Base-by-base conservation (phyloP, 768 basidiomycete species). In the Mycena haematopus region DNA sequence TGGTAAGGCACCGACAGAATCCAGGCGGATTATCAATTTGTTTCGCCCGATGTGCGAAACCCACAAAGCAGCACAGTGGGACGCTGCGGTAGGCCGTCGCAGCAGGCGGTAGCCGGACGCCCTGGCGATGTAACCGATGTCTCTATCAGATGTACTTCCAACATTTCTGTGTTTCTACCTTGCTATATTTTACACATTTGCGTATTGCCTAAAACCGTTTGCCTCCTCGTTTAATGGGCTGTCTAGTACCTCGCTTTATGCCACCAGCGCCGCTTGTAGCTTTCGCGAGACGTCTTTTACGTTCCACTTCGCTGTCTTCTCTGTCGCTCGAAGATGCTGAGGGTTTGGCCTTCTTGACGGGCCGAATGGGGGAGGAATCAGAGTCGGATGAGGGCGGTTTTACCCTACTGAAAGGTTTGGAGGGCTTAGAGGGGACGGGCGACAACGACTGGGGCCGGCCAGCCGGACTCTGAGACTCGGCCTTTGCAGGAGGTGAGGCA, bases 221-320 rank as follows among this genome's bases (percentile, higher is more conserved):
- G 31, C 87, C 89, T 36, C 88, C 88, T 66, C 91, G 84, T 75
- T 87, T 92, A 64, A 92, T 78, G 6, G 91, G 91, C 68, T 93
- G 91, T 68, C 86, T 83, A 46, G 86, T 80, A 42, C 86, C 86
- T 56, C 86, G 78, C 63, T 79, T 78, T 24, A 65, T 65, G 52
- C 73, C 68, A 45, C 72, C 70, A 51, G 70, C 65, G 46, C 79
- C 80, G 61, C 73, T 74, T 63, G 55, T 63, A 33, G 45, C 59
- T 36, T 61, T 63, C n/a, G 62, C 66, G 25, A 67, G 25, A 15
- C 62, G 66, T 55, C 58, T 54, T 52, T 78, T 83, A 35, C 79
- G 78, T 38, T 82, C 85, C 22, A 76, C 79, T 65, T 86, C 87
- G 69, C 86, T 89, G 68, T 88, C 86, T 52, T 83, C 83, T n/a